phyloP scores from a whole-genome alignment of 768 basidiomycete genomes.

The Lentinula sp. region DNA sequence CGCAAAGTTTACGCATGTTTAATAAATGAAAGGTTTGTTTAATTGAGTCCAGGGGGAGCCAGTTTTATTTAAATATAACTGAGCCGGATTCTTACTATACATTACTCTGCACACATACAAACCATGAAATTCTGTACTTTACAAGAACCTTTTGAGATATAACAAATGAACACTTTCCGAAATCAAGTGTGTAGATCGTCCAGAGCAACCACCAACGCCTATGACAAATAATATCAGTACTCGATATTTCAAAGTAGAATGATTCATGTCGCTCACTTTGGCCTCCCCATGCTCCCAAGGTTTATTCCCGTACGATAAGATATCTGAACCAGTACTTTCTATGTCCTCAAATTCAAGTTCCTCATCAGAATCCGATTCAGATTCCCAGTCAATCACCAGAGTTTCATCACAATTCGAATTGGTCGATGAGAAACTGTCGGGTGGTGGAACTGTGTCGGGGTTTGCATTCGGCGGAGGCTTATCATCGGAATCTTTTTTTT shows the following conservation, averaged over 20 bases:
- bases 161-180: background rate
- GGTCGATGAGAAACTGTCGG: background rate
- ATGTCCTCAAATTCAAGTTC: conserved; percentile 13
- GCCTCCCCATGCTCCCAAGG: conserved; percentile 38
- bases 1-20: too few relatives aligned
- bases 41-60: too few relatives aligned
- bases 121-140: background rate
- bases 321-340: conserved; percentile 26
- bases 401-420: background rate
- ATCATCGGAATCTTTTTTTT: background rate
- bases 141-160: background rate
- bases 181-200: background rate
- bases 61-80: too few relatives aligned
- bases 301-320: conserved; percentile 30
- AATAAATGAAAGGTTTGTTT: too few relatives aligned
- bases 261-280: conserved; percentile 19
- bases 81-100: too few relatives aligned
- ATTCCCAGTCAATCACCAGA: conserved; percentile 2
- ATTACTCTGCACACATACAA: background rate
- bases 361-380: background rate
- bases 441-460: background rate
- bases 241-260: background rate
- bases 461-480: background rate
- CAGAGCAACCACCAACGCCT: background rate
- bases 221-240: background rate